Base-by-base conservation (phyloP, 108 stramenopile species). In the Conticribra weissflogii region DNA sequence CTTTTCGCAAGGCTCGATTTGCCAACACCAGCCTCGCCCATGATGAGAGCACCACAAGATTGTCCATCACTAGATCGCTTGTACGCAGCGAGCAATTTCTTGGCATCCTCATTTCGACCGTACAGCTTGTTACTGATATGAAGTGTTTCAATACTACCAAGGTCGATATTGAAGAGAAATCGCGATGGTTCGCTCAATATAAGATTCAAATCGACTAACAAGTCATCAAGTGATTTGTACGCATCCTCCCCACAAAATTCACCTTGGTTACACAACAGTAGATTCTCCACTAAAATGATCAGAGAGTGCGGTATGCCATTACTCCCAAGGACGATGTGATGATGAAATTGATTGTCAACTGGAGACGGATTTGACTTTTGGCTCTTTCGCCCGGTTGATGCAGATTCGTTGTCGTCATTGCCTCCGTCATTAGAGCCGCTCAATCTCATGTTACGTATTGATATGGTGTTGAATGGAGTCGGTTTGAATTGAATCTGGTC, bases 1-100 rank as follows among this genome's bases (percentile, higher is more conserved):
- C 45, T 29, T 50, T 32, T 48, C 9, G 63, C 74, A 18, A 75
- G 63, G 36, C n/a, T 44, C 19, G 69, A 63, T 24, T 75, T 75
- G 3, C 74, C 74, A 28, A 63, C 70, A 3, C 74, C 74, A 4
- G 69, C 60, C 0, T 32, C 50, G 19, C 74, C 74, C 21, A 25
- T 17, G 9, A 75, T 54, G 0, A 75, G 4, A 15, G 63, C 62
- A 30, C 60, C 70, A 25, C 30, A 52, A 18, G 48, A 33, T 54
- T 32, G 24, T 36, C 25, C 34, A n/a, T 29, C 16, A 3, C 52
- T 1, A 15, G 34, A 33, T 14, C 29, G 22, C 24, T 70, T 12
- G 36, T 63, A 75, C 5, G 61, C 63, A 25, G 49, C 24, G 21
- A 64, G 29, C 0, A 75, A 3, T 17, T 21, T 21, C 27, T 29